These are phyloP conservation scores for Boeremia lycopersici DNA, from an alignment of 2,329 filamentous ascomycete species.

Conservation along the genomic window DNA sequence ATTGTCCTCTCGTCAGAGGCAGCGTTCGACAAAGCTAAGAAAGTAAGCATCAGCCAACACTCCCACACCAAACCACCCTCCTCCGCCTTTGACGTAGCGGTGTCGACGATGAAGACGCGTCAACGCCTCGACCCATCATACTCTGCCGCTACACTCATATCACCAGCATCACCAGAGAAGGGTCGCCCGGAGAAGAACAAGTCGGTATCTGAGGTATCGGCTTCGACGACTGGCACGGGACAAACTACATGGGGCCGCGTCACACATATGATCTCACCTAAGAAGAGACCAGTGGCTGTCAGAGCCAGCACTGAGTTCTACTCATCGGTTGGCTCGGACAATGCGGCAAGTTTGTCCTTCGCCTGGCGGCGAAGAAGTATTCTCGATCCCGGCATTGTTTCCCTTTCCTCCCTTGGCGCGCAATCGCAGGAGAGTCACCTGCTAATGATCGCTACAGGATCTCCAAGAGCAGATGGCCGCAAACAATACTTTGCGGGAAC, in stretches of 20 bases:
- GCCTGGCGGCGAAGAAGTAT: slow-evolving; percentile 36
- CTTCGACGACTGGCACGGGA: slow-evolving; percentile 30
- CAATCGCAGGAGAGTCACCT: slow-evolving; percentile 15
- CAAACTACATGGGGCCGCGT: slow-evolving; percentile 34
- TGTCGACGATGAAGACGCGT: slow-evolving; percentile 26
- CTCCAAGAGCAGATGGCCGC: slow-evolving; percentile 37
- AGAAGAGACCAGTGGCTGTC: slow-evolving; percentile 24
- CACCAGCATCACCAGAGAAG: slow-evolving; percentile 19
- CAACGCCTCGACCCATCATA: slow-evolving; percentile 26
- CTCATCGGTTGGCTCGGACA: slow-evolving; percentile 16
- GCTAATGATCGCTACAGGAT: slow-evolving; percentile 35
- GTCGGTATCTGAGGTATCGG: slow-evolving; percentile 28
- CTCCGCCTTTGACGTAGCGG: slow-evolving; percentile 30
- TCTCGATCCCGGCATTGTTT: slow-evolving; percentile 22
- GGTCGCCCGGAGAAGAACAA: slow-evolving; percentile 18
- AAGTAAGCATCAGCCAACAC: slow-evolving; percentile 44
- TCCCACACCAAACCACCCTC: slow-evolving; percentile 25
- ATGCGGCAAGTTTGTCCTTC: slow-evolving; percentile 42
- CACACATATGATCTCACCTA: slow-evolving; percentile 29
- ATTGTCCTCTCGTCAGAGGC: slow-evolving; percentile 42
- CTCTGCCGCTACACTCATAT: slow-evolving; percentile 32
- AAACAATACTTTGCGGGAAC: slow-evolving; percentile 32
- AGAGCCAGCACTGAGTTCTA: slow-evolving; percentile 26
- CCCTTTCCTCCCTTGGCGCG: slow-evolving; percentile 8
- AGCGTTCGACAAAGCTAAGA: slow-evolving; percentile 45